Base-by-base conservation (phyloP, 106 monocot species). In the Narthecium ossifragum region DNA sequence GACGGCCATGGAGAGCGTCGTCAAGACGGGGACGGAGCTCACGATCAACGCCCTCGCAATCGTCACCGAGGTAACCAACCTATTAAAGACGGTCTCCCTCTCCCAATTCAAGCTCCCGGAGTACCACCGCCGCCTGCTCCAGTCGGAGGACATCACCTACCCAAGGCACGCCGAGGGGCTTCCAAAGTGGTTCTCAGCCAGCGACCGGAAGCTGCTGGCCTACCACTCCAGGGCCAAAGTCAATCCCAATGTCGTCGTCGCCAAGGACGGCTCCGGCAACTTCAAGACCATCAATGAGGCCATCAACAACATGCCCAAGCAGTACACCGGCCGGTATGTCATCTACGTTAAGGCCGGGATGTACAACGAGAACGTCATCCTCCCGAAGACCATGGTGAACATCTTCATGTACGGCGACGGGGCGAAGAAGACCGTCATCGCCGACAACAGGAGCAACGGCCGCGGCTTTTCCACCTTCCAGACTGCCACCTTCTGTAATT, bases 41-140 rank as follows among this genome's bases (percentile, higher is more conserved):
- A 74, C 70, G 33, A 79, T 76, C 76, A 91, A 91, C 47, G 82
- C 90, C 7, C 75, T 91, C 28, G 85, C 82, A 23, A 79, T 91
- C 45, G 29, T 86, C 22, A 47, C 65, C 11, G 52, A 61, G 57
- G n/a, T 76, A 27, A 31, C 41, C 21, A 46, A 57, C 7, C 38
- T 76, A 9, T 3, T 76, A 17, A 28, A 62, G 27, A 46, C 51
- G 6, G 43, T 77, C 55, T 40, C 29, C 36, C 34, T 59, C 30
- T 37, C 55, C 43, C 5, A 31, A 17, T 0, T 14, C 33, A 8
- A 46, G 47, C 8, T 65, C 62, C 51, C 65, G 70, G 34, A 51
- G 9, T 18, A 46, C 22, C 21, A 36, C 17, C 32, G 62, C 15
- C 41, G 59, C 48, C 67, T 58, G 24, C 4, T 28, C 20, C 9